Conservation (phyloP, 2,329 filamentous ascomycete species). For the Atkinsonella texensis region DNA sequence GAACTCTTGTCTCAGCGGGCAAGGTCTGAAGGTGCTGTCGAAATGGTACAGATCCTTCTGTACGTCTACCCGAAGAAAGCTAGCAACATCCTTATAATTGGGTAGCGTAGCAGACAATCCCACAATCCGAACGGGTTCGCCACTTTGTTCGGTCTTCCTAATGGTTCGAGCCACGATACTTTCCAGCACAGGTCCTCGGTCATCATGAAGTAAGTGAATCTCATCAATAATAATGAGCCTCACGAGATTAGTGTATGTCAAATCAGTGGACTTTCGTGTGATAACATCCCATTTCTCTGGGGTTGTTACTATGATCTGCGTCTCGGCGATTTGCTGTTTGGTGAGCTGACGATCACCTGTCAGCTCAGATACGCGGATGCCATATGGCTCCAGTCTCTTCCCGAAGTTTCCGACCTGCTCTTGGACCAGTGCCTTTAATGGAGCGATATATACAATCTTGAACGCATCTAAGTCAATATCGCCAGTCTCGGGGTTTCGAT, state of each 20-base stretch:
- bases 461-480: constrained; percentile 92
- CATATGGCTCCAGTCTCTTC: constrained; percentile 77
- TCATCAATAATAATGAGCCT: constrained; percentile 94
- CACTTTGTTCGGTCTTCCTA: constrained; percentile 83
- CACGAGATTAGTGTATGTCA: constrained; percentile 95
- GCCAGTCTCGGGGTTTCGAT: constrained; percentile 79
- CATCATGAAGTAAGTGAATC: constrained; percentile 94
- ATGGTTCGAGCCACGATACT: constrained; percentile 95
- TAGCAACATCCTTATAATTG: constrained; percentile 93
- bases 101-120: constrained; percentile 91
- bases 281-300: constrained; percentile 99
- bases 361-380: constrained; percentile 86
- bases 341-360: constrained; percentile 97
- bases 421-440: constrained; percentile 88
- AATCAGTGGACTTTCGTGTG: constrained; percentile 91
- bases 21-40: constrained; percentile 85
- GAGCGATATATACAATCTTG: constrained; percentile 97
- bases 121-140: constrained; percentile 81
- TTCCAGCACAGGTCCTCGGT: constrained; percentile 90
- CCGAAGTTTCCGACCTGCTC: constrained; percentile 98
- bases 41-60: constrained; percentile 89
- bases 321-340: constrained; percentile 96
- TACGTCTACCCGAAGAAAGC: constrained; percentile 81
- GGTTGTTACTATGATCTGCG: constrained; percentile 94
- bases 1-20: constrained; percentile 91